Evolutionary conservation across 2,329 filamentous ascomycete genomes (phyloP), one percentile per base, ranked within the genome.

Genomic region (Niveomyces coronatus): DNA sequence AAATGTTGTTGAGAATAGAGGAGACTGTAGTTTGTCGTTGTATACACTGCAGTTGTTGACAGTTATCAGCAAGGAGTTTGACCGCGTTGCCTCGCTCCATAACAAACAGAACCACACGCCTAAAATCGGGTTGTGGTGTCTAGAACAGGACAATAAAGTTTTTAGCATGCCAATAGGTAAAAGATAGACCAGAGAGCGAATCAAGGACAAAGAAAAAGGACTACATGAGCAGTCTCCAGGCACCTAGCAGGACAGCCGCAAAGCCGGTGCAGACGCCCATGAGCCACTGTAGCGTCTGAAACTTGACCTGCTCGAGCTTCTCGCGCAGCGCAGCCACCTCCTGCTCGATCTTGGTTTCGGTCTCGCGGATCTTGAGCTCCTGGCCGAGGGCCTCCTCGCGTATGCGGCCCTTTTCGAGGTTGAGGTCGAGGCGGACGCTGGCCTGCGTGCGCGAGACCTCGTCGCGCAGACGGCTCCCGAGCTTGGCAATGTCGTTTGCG

Each of bases 351-450:
- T 93, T 81, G 41, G 88, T 94, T 67, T 98, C 91, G 10, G 91
- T 96, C 72, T 98, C 91, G 68, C 94, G 95, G 53, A 98, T 86
- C 68, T 94, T 93, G 62, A 98, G 77, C 62, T 98, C 91, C 65
- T 96, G 91, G 41, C 84, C 82, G 48, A 94, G 93, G 14, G 88
- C 87, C 68, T 98, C 91, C 63, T 98, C 91, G 45, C 91, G 71
- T 49, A 96, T 98, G 45, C 91, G 75, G 11, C 91, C 91, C 66
- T 98, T 98, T 56, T 98, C 91, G 31, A 98, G 66, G 61, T 96
- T 98, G 44, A 98, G 65, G 61, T 98, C 91, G 31, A 98, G 66
- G 43, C 89, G 74, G 26, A 96, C 88, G 45, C 83, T 89, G 5
- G 89, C 89, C 63, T 96, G 89, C 3, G 91, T 96, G 30, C 91